Percentiles rank a stretch among this genome's conserved stretches.
Evolutionary conservation across 192 early-diverging fungal genomes (phyloP).

Genomic region (Rhizophagus clarus): DNA sequence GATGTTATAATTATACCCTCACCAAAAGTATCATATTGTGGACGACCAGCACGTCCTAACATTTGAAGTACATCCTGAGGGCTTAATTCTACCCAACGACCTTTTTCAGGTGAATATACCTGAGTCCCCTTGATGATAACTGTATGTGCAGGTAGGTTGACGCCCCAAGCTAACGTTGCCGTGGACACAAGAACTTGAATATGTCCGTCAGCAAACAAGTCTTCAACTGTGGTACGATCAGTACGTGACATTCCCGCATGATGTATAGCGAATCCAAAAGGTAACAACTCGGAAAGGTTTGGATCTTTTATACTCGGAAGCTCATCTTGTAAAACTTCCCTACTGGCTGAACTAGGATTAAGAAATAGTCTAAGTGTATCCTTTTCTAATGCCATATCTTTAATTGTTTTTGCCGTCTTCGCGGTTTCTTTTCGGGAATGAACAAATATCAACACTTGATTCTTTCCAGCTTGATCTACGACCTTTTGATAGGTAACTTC

Average conservation of each 20-base stretch:
- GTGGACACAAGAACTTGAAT: constrained; percentile 94
- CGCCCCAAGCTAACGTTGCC: constrained; percentile 98
- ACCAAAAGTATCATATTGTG: constrained; percentile 93
- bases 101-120: constrained; percentile 95
- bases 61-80: constrained; percentile 99
- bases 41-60: constrained; percentile 96
- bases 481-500: constrained; percentile 96
- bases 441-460: constrained; percentile 94
- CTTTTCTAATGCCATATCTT: constrained; percentile 92
- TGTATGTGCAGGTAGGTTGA: constrained; percentile 96
- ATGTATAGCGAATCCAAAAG: constrained; percentile 95
- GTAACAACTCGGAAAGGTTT: constrained; percentile 86
- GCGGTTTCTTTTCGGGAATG: constrained; percentile 98
- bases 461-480: constrained; percentile 72
- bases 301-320: constrained; percentile 78
- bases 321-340: constrained; percentile 84
- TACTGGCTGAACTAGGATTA: constrained; percentile 75
- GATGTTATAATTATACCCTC: constrained; percentile 97
- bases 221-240: constrained; percentile 92
- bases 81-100: constrained; percentile 90
- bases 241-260: constrained; percentile 94
- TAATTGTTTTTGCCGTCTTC: constrained; percentile 88
- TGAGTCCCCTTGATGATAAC: constrained; percentile 99
- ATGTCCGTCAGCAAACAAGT: constrained; percentile 88
- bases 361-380: constrained; percentile 84